Percentiles rank a stretch among this genome's conserved stretches.
Evolutionary conservation across 148 eudicot genomes (phyloP).

Genomic region (Simmondsia chinensis): DNA sequence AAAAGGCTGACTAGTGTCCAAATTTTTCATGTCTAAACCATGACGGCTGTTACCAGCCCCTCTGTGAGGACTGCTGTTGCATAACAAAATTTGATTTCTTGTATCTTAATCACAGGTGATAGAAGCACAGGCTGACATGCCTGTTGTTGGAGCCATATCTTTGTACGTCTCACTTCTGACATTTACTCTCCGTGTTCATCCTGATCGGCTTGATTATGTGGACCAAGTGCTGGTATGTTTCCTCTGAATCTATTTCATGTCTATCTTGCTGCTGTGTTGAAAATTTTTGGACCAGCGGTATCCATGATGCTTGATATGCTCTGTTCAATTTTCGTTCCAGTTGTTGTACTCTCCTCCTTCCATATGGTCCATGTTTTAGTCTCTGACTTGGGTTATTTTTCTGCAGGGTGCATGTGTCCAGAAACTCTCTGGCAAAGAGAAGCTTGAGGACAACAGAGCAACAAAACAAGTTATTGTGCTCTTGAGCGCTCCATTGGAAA

Average conservation of each 20-base stretch:
- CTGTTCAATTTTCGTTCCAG: too few species aligned
- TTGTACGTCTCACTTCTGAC: constrained; percentile 90
- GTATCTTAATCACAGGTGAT: constrained; percentile 53
- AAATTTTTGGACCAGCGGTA: too few species aligned
- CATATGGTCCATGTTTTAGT: neutral
- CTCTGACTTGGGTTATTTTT: constrained; percentile 5
- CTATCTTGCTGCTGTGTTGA: neutral
- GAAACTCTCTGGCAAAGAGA: constrained; percentile 75
- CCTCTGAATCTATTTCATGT: neutral
- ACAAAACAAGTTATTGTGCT: constrained; percentile 98
- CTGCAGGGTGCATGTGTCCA: constrained; percentile 91
- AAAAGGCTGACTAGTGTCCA: too few species aligned
- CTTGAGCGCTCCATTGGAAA: constrained; percentile 95
- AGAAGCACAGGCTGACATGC: constrained; percentile 95
- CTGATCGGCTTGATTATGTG: constrained; percentile 97
- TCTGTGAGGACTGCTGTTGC: neutral
- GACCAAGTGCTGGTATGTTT: constrained; percentile 94
- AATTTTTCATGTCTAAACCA: too few species aligned
- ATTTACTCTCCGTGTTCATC: constrained; percentile 93
- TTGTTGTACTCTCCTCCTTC: neutral
- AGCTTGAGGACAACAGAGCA: constrained; percentile 84
- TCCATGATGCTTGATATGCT: too few species aligned
- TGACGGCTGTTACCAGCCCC: neutral
- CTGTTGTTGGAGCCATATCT: constrained; percentile 79
- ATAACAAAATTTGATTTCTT: neutral